Base-by-base conservation (phyloP, 345 rosid genomes). In the Euclidium syriacum region DNA sequence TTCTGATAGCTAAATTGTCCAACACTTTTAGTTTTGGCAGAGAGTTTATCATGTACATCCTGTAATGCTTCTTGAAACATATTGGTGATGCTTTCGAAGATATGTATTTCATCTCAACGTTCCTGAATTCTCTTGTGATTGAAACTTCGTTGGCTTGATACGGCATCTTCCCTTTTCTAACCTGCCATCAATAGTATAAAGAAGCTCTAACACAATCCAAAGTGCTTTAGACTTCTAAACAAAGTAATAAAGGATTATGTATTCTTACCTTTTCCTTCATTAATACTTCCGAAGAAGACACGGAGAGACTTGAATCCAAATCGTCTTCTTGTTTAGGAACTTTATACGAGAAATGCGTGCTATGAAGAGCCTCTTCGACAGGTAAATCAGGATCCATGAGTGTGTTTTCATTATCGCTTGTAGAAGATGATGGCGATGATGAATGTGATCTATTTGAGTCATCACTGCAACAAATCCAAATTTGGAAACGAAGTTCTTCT, bases 41-140 rank as follows among this genome's bases (percentile, higher is more conserved):
- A 41, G 95, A 89, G 63, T 88, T 82, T 78, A 92, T 83, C 82
- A 85, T 78, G 76, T 62, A 92, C 29, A 87, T 90, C 78, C 94
- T 83, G 50, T 92, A 92, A 72, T 92, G 91, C 64, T 86, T 86
- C 73, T 85, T 80, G 20, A 74, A 83, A 80, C 98, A 92, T 78
- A 92, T 85, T 1, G 95, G 95, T 62, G 98, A 89, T 69, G 96
- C 81, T 60, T 71, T 78, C 29, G 71, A 30, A 15, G 95, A 75
- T 33, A 80, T 68, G 68, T 77, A 92, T 58, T 80, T 85, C 61
- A 83, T 61, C 25, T 80, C 80, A 56, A 73, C 76, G 68, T 77
- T 76, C 41, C 69, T 75, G 52, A 29, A 20, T 58, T 63, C 71
- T 48, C 75, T 69, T 38, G 77, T 71, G 46, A 73, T 63, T 55